phyloP scores from a whole-genome alignment of 2,329 filamentous ascomycete genomes.

The Diaporthe capsici region DNA sequence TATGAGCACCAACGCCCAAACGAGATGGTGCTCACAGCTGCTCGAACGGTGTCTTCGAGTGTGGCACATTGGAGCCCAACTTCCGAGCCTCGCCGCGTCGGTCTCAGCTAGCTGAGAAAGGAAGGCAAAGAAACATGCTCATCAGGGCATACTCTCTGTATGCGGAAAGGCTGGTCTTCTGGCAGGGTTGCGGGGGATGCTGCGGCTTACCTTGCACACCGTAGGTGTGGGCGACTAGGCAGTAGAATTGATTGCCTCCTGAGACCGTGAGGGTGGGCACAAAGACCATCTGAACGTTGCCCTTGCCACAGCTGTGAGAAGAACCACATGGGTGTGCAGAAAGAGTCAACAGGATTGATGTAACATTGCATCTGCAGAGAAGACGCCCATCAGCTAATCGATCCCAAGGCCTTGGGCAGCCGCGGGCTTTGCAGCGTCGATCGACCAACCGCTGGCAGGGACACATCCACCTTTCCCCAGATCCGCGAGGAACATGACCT shows the following conservation, averaged over 20 bases:
- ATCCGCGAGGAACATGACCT: conserved; percentile 4
- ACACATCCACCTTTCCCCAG: conserved; percentile 28
- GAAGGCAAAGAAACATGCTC: conserved; percentile 1
- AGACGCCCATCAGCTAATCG: conserved; percentile 14
- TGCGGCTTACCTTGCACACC: conserved; percentile 17
- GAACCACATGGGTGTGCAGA: neutral
- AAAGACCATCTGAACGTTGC: conserved; percentile 12
- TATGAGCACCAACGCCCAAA: neutral
- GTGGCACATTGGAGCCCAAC: conserved; percentile 29
- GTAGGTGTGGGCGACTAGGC: conserved; percentile 22
- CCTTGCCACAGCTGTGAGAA: conserved; percentile 11
- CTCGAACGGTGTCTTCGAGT: neutral
- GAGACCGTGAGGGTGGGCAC: conserved; percentile 24
- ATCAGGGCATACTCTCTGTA: neutral
- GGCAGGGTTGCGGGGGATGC: conserved; percentile 15
- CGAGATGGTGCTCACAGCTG: neutral
- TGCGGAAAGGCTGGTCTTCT: conserved; percentile 1
- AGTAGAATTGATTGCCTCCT: conserved; percentile 12
- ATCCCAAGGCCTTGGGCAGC: conserved; percentile 36
- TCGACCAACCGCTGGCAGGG: conserved; percentile 20
- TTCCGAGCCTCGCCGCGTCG: neutral
- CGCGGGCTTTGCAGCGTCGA: conserved; percentile 31
- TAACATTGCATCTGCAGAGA: conserved; percentile 37
- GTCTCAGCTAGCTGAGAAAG: conserved; percentile 16
- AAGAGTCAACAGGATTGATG: conserved; percentile 17